A percentile compares a stretch with the other conserved stretches of the same genome.
These are phyloP conservation scores for Ilex aquifolium DNA, from an alignment of 257 asterid species.

Conservation along the genomic window DNA sequence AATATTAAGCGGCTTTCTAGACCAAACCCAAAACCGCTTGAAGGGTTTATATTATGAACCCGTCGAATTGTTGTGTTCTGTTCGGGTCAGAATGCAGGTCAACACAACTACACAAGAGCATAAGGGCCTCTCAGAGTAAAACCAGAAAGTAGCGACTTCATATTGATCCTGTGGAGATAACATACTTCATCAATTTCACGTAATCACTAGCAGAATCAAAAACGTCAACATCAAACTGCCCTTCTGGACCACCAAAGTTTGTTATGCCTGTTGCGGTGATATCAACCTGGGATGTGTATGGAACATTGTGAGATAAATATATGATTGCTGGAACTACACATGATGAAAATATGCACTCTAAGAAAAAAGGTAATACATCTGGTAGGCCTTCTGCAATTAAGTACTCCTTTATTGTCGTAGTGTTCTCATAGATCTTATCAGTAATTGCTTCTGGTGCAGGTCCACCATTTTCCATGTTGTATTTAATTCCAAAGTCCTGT, in stretches of 20 bases:
- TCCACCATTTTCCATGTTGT: constrained; percentile 99
- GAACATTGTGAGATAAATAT: constrained; percentile 6
- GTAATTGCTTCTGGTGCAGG: constrained; percentile 98
- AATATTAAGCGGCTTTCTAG: no score
- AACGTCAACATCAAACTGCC: constrained; percentile 85
- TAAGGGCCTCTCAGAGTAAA: no score
- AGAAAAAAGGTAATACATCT: constrained; percentile 49
- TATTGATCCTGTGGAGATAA: constrained; percentile 4
- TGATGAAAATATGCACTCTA: background rate
- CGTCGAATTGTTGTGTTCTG: no score
- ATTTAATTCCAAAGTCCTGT: constrained; percentile 96
- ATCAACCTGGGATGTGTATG: constrained; percentile 58
- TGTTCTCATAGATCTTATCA: constrained; percentile 74
- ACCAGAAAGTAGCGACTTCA: background rate
- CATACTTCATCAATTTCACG: constrained; percentile 94
- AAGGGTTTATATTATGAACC: no score
- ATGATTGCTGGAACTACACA: background rate
- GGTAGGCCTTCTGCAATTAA: constrained; percentile 89
- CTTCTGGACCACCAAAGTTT: constrained; percentile 82
- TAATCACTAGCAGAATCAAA: constrained; percentile 89
- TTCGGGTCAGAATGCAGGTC: no score
- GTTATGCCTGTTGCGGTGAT: constrained; percentile 56
- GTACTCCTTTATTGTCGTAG: constrained; percentile 87
- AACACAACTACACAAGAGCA: no score
- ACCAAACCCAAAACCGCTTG: no score